Evolutionary conservation across 495 filamentous ascomycete genomes (phyloP).

Genomic region (Trichoderma parareesei): DNA sequence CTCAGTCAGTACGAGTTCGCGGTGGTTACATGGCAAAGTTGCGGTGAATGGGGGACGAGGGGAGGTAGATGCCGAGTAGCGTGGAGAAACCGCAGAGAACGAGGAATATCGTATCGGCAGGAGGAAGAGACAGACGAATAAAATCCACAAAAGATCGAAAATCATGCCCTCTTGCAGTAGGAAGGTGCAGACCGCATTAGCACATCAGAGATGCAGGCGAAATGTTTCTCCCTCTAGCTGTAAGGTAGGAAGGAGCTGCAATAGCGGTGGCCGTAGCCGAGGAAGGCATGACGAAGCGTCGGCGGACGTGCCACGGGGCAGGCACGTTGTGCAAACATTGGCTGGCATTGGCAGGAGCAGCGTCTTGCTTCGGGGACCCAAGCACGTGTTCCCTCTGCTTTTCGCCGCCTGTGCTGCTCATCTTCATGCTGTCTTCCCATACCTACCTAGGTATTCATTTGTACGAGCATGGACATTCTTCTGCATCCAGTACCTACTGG

Average conservation of each 20-base stretch:
- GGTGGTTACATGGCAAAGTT: constrained; percentile 7
- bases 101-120: too few species aligned
- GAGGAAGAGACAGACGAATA: too few species aligned
- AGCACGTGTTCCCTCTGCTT: background rate
- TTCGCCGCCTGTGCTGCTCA: background rate
- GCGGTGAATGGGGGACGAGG: constrained; percentile 3
- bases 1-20: background rate
- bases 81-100: too few species aligned
- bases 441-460: background rate
- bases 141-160: too few species aligned
- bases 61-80: background rate
- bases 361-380: background rate
- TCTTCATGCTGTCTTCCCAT: background rate
- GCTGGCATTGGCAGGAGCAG: background rate
- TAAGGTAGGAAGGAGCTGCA: background rate
- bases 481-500: too few species aligned
- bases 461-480: background rate
- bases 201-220: too few species aligned
- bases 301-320: background rate
- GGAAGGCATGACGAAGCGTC: background rate
- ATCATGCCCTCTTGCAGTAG: too few species aligned
- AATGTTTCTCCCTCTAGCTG: background rate
- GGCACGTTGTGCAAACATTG: constrained; percentile 6
- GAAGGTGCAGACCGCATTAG: too few species aligned
- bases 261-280: background rate